phyloP scores from a whole-genome alignment of 169 alveolate species.

The Eimeria tenella region DNA sequence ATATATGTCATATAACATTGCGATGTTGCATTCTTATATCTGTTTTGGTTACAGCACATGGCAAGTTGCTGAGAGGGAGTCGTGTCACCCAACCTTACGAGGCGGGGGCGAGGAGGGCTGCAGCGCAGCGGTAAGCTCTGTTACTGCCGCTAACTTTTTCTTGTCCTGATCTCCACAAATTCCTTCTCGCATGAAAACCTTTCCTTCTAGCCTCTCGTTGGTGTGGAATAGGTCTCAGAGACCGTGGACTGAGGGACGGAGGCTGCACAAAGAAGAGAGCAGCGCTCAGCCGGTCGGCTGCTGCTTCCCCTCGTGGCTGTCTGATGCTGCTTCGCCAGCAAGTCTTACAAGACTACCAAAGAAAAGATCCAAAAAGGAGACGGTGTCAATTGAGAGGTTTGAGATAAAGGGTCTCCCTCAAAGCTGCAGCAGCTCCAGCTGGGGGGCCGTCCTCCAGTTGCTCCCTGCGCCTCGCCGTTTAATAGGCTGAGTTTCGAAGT shows the following conservation, averaged over 20 bases:
- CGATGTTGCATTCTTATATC: too few species aligned
- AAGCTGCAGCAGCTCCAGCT: background rate
- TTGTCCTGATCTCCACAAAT: background rate
- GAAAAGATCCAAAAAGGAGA: background rate
- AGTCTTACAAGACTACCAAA: background rate
- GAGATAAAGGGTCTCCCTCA: background rate
- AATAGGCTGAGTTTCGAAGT: conserved; percentile 45
- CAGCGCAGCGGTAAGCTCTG: background rate
- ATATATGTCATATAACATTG: too few species aligned
- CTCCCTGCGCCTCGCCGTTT: conserved; percentile 65
- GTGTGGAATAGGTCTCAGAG: background rate
- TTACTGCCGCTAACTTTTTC: background rate
- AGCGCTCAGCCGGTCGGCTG: background rate
- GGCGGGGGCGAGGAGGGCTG: conserved; percentile 5
- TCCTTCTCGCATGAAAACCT: background rate
- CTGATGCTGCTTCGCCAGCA: background rate
- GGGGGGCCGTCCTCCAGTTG: conserved; percentile 64
- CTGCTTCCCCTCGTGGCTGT: background rate
- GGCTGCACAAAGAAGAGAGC: background rate
- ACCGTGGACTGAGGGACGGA: background rate
- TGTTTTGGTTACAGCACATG: too few species aligned
- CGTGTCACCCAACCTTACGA: background rate
- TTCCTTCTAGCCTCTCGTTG: background rate
- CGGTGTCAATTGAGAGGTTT: background rate
- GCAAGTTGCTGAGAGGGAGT: background rate